Conservation (phyloP, 176 grass and related monocot genomes). For the Zoysia japonica region DNA sequence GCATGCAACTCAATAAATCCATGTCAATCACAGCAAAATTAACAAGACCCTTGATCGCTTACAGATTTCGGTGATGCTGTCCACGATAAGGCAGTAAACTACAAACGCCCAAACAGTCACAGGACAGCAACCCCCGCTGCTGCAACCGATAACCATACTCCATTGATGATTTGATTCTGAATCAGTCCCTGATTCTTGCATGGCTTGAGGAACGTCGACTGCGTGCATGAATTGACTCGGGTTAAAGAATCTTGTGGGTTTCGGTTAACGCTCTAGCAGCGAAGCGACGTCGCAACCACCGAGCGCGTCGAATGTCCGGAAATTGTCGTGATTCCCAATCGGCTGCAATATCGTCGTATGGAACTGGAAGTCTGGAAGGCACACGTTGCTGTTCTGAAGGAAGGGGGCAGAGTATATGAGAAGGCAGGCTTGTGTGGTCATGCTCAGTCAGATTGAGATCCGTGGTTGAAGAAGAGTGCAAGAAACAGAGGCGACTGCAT, state of each 20-base stretch:
- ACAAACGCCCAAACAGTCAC: conserved; percentile 13
- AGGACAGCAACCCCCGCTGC: conserved; percentile 32
- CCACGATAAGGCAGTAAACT: conserved; percentile 20
- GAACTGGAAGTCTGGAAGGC: not conserved
- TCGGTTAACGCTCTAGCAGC: conserved; percentile 4
- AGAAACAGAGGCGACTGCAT: not conserved
- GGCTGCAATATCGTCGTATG: conserved; percentile 1
- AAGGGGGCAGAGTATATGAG: not conserved
- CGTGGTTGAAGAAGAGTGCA: conserved; percentile 3
- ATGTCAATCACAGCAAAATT: no score
- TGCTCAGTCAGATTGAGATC: conserved; percentile 5
- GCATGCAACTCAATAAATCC: no score
- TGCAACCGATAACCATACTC: conserved; percentile 9
- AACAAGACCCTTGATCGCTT: not conserved
- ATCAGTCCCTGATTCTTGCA: conserved; percentile 27
- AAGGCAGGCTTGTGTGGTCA: not conserved
- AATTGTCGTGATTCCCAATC: not conserved
- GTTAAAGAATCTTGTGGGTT: conserved; percentile 18
- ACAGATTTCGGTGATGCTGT: not conserved
- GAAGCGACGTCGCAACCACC: conserved; percentile 41
- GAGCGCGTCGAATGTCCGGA: not conserved
- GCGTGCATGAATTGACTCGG: conserved; percentile 11
- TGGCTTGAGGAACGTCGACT: conserved; percentile 12
- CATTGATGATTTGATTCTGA: conserved; percentile 22
- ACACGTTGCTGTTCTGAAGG: not conserved